These are phyloP conservation scores for Fusarium torreyae DNA, from an alignment of 2,329 filamentous ascomycete genomes.

Conservation along the genomic window DNA sequence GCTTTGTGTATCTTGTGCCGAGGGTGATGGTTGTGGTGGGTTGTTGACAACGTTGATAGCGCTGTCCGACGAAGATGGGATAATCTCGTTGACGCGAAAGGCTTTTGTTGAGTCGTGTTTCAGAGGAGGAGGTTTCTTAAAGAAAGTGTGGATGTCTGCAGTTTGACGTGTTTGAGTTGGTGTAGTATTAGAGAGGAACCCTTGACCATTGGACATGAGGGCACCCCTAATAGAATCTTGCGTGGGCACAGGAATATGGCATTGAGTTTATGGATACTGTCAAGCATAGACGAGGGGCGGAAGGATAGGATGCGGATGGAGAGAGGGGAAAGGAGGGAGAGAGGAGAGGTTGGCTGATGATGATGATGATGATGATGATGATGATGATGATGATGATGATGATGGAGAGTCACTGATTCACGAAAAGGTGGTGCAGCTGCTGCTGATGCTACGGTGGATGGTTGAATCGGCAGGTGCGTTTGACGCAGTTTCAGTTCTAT, in stretches of 20 bases:
- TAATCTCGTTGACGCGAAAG: background rate
- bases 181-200: slow-evolving; percentile 11
- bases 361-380: slow-evolving; percentile 9
- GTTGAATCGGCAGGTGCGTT: slow-evolving; percentile 5
- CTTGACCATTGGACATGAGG: slow-evolving; percentile 31
- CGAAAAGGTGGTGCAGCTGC: background rate
- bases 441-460: background rate
- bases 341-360: slow-evolving; percentile 5
- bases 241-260: slow-evolving; percentile 4
- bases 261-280: slow-evolving; percentile 8
- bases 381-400: slow-evolving; percentile 2
- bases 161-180: slow-evolving; percentile 7
- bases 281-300: slow-evolving; percentile 8
- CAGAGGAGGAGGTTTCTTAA: background rate
- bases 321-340: slow-evolving; percentile 1
- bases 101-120: background rate
- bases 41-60: background rate
- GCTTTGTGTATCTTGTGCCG: slow-evolving; percentile 1
- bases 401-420: slow-evolving; percentile 15
- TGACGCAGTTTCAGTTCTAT: background rate
- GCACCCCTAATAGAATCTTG: slow-evolving; percentile 9
- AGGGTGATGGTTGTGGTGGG: background rate
- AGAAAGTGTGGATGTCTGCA: slow-evolving; percentile 1
- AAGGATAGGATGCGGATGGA: slow-evolving; percentile 19
- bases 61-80: slow-evolving; percentile 5